Conservation (phyloP, 306 rosid genomes). For the Datisca glomerata region DNA sequence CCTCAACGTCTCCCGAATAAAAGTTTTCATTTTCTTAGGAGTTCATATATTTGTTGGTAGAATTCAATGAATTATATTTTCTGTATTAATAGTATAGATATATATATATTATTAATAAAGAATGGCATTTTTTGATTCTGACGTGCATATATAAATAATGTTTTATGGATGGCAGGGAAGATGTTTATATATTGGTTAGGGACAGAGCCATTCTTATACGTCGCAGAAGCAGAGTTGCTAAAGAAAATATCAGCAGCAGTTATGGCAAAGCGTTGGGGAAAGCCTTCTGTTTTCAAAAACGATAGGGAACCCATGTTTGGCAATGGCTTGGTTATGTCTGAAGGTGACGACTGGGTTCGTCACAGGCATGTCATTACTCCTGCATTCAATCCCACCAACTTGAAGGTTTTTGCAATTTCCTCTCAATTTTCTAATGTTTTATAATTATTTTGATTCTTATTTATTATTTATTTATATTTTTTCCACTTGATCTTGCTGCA, state of each 20-base stretch:
- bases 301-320: conserved; percentile 79
- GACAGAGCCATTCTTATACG: conserved; percentile 67
- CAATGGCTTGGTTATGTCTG: conserved; percentile 55
- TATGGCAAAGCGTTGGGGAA: conserved; percentile 63
- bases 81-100: background rate
- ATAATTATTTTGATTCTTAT: background rate
- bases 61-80: background rate
- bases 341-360: conserved; percentile 64
- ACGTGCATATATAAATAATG: background rate
- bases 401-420: conserved; percentile 35
- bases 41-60: no score
- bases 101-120: background rate
- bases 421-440: background rate
- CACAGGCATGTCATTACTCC: conserved; percentile 64
- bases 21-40: no score
- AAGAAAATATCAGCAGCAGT: conserved; percentile 53
- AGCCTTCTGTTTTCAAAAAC: conserved; percentile 49
- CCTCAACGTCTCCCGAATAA: no score
- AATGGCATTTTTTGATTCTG: background rate
- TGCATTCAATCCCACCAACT: conserved; percentile 45
- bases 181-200: conserved; percentile 71
- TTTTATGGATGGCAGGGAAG: conserved; percentile 35
- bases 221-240: conserved; percentile 59
- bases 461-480: background rate
- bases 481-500: no score